These are phyloP conservation scores for Orbilia brochopaga DNA, from an alignment of 2,329 filamentous ascomycete species.

Conservation along the genomic window DNA sequence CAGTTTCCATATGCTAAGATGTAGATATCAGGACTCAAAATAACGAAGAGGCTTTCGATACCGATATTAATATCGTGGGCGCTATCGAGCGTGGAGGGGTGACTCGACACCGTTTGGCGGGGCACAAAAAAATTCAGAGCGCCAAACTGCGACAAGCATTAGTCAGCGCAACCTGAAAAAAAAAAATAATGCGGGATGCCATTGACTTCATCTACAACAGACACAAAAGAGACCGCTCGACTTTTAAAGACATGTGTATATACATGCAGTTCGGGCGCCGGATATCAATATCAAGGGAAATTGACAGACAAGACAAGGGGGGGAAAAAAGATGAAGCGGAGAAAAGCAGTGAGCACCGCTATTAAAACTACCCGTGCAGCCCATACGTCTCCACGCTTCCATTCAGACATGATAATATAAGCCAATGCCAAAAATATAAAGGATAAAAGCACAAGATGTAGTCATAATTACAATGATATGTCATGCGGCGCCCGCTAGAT, in stretches of 20 bases:
- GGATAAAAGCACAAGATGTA: too few species aligned
- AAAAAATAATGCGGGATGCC: not conserved
- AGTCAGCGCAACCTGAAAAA: not conserved
- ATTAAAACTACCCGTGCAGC: too few species aligned
- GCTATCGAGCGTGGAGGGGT: not conserved
- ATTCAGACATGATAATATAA: too few species aligned
- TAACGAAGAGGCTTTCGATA: too few species aligned
- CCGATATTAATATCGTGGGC: too few species aligned
- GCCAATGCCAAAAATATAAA: too few species aligned
- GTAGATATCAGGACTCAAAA: too few species aligned
- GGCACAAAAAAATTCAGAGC: not conserved
- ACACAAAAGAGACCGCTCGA: not conserved
- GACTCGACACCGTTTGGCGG: not conserved
- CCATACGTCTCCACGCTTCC: too few species aligned
- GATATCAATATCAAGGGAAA: not conserved
- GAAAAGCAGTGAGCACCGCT: not conserved
- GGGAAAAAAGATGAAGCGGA: not conserved
- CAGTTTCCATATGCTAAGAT: too few species aligned
- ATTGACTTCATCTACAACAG: not conserved
- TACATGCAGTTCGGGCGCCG: not conserved
- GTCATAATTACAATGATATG: too few species aligned
- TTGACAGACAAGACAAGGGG: not conserved
- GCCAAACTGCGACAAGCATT: not conserved
- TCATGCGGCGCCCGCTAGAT: too few species aligned
- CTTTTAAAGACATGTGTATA: conserved; percentile 1